Conservation (phyloP, 2,329 filamentous ascomycete genomes). For the Calycina marina region DNA sequence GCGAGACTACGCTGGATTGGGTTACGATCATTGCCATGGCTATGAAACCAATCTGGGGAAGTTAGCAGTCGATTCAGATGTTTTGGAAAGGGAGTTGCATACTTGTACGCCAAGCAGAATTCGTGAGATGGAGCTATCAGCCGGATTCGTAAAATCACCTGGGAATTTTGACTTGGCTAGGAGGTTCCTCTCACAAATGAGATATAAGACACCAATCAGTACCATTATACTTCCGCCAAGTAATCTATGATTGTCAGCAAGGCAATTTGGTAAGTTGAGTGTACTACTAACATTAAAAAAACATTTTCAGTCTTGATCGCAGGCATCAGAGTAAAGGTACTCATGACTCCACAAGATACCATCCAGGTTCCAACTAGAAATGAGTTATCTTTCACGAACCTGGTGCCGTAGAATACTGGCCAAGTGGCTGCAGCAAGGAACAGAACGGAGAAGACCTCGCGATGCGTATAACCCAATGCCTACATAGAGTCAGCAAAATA, state of each 20-base stretch:
- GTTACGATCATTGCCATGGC: conserved; percentile 75
- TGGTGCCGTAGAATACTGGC: conserved; percentile 59
- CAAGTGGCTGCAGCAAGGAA: conserved; percentile 67
- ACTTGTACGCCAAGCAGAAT: conserved; percentile 53
- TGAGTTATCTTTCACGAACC: conserved; percentile 54
- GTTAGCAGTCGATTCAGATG: conserved; percentile 6
- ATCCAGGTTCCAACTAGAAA: conserved; percentile 57
- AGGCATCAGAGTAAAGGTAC: conserved; percentile 75
- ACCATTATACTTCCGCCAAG: conserved; percentile 69
- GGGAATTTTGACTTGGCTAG: conserved; percentile 14
- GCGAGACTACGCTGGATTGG: conserved; percentile 65
- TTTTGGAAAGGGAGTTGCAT: conserved; percentile 12
- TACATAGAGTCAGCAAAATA: no score
- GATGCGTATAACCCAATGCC: conserved; percentile 85
- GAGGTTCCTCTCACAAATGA: conserved; percentile 55
- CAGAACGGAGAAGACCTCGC: conserved; percentile 71
- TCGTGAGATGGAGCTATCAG: conserved; percentile 37
- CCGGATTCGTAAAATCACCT: conserved; percentile 13
- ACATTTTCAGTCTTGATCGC: conserved; percentile 75
- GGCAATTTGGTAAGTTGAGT: not conserved
- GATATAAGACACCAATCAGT: conserved; percentile 58
- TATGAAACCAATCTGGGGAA: conserved; percentile 54
- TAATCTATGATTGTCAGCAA: conserved; percentile 34
- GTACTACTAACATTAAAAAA: conserved; percentile 48
- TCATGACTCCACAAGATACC: conserved; percentile 68